Evolutionary conservation across 805 yeast genomes (phyloP).

Genomic region (Maudiozyma turicensis): DNA sequence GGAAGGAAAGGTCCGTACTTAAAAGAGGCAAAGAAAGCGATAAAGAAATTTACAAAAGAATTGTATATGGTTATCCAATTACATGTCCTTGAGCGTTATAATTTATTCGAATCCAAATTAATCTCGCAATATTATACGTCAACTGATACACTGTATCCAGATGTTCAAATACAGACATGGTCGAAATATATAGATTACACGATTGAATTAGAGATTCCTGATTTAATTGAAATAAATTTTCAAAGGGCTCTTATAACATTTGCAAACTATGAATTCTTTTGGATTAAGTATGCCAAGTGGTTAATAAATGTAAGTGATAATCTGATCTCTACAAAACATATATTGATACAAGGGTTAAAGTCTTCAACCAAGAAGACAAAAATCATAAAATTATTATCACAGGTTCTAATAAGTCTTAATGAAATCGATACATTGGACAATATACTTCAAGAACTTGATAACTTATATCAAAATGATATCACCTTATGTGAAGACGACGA

Average conservation of each 20-base stretch:
- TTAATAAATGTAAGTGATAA: slow-evolving; percentile 15
- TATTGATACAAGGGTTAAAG: slow-evolving; percentile 15
- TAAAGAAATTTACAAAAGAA: slow-evolving; percentile 24
- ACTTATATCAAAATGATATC: slow-evolving; percentile 10
- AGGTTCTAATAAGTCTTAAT: slow-evolving; percentile 13
- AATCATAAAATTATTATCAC: slow-evolving; percentile 16
- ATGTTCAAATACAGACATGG: slow-evolving; percentile 22
- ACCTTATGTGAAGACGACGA: slow-evolving; percentile 20
- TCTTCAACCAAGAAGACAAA: slow-evolving; percentile 16
- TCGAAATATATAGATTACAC: slow-evolving; percentile 22
- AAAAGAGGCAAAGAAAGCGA: slow-evolving; percentile 22
- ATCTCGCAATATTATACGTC: slow-evolving; percentile 22
- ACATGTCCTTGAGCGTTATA: slow-evolving; percentile 23
- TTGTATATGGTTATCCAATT: slow-evolving; percentile 24
- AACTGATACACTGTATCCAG: slow-evolving; percentile 17
- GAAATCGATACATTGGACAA: slow-evolving; percentile 12
- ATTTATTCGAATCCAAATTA: slow-evolving; percentile 25
- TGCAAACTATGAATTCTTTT: slow-evolving; percentile 24
- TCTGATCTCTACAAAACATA: slow-evolving; percentile 16
- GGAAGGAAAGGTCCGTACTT: slow-evolving; percentile 30
- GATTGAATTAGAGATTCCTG: slow-evolving; percentile 12
- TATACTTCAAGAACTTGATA: slow-evolving; percentile 9
- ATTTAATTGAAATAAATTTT: slow-evolving; percentile 20
- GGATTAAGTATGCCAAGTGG: slow-evolving; percentile 28
- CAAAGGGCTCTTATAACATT: slow-evolving; percentile 26